Conservation (phyloP, 2,329 filamentous ascomycete species). For the Colletotrichum trifolii region DNA sequence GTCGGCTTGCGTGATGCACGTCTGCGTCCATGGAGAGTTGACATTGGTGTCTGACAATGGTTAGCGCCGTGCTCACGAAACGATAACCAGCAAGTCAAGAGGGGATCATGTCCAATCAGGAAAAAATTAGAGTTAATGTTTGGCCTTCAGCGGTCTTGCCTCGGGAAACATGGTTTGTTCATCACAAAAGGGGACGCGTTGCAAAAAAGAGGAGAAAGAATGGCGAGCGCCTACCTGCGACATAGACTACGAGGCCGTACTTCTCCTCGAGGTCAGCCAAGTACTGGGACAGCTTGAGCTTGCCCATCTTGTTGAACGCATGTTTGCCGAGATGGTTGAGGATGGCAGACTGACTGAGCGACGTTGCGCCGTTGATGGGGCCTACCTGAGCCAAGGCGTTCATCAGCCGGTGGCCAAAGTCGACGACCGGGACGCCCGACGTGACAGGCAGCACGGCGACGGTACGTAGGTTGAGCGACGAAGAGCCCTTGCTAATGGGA, state of each 20-base stretch:
- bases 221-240: constrained; percentile 71
- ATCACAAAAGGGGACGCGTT: constrained; percentile 54
- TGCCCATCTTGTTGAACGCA: constrained; percentile 97
- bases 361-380: constrained; percentile 88
- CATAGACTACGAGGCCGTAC: constrained; percentile 93
- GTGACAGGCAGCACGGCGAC: constrained; percentile 93
- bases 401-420: constrained; percentile 91
- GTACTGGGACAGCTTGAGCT: constrained; percentile 94
- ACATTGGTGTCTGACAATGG: constrained; percentile 83
- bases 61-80: constrained; percentile 42
- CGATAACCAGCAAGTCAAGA: constrained; percentile 19
- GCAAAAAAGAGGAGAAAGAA: not conserved
- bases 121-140: constrained; percentile 75
- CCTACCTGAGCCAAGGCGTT: constrained; percentile 91
- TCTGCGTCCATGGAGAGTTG: constrained; percentile 98
- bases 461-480: constrained; percentile 90
- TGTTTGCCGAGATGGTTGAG: constrained; percentile 94
- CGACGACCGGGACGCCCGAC: constrained; percentile 89
- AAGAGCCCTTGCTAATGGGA: constrained; percentile 76
- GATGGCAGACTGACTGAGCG: constrained; percentile 92
- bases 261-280: constrained; percentile 97
- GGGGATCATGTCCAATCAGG: constrained; percentile 56
- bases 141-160: constrained; percentile 66
- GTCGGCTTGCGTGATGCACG: constrained; percentile 96
- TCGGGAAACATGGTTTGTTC: constrained; percentile 61